Conservation (phyloP, 1,284 basidiomycete genomes). For the Puccinia novopanici region DNA sequence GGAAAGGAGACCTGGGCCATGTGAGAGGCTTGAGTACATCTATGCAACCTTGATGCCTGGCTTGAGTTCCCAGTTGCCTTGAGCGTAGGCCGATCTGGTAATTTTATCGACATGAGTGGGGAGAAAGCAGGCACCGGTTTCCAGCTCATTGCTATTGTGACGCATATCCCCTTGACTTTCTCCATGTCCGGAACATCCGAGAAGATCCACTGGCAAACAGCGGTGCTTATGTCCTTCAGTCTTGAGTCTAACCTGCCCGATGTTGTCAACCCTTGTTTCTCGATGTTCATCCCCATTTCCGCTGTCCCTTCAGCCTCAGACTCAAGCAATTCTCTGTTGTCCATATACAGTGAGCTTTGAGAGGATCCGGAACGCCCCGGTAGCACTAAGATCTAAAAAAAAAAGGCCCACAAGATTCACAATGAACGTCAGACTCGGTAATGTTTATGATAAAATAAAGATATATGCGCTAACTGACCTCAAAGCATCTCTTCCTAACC, state of each 20-base stretch:
- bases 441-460: not conserved
- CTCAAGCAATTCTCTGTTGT: slow-evolving; percentile 29
- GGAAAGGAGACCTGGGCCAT: not conserved
- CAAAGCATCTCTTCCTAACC: slow-evolving; percentile 67
- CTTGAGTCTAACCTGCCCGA: slow-evolving; percentile 1
- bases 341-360: too few relatives aligned
- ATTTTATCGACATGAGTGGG: slow-evolving; percentile 9
- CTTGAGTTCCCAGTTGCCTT: slow-evolving; percentile 7
- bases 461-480: slow-evolving; percentile 63
- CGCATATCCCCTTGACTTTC: slow-evolving; percentile 6
- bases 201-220: slow-evolving; percentile 6
- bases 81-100: slow-evolving; percentile 9
- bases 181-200: slow-evolving; percentile 2
- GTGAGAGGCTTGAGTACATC: not conserved
- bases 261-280: not conserved
- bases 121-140: not conserved
- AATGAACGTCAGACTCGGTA: too few relatives aligned
- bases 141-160: not conserved
- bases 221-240: not conserved
- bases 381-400: slow-evolving; percentile 9
- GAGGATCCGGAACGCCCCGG: not conserved
- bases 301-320: not conserved
- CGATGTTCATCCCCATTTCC: not conserved
- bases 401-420: too few relatives aligned
- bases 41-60: slow-evolving; percentile 20